A percentile compares a stretch with the other conserved stretches of the same genome.
These are phyloP conservation scores for Ampelocalamus luodianensis DNA, from an alignment of 176 grass and related monocot species.

Conservation along the genomic window DNA sequence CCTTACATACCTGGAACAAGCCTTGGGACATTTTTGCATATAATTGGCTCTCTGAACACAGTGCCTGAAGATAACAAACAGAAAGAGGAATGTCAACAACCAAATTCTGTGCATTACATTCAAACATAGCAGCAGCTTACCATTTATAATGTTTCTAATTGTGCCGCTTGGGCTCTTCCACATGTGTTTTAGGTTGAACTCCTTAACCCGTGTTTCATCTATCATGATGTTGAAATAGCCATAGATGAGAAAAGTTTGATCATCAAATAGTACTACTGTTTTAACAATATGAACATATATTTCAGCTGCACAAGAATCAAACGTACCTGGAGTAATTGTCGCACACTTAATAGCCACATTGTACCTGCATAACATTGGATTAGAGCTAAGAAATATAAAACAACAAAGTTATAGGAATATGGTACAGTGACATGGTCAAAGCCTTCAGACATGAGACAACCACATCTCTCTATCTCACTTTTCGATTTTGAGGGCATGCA, in stretches of 20 bases:
- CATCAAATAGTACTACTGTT: background rate
- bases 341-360: slow-evolving; percentile 99
- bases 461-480: background rate
- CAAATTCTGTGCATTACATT: slow-evolving; percentile 23
- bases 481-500: background rate
- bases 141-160: slow-evolving; percentile 96
- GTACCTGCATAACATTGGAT: slow-evolving; percentile 61
- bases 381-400: slow-evolving; percentile 26
- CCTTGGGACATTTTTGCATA: slow-evolving; percentile 92
- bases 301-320: slow-evolving; percentile 43
- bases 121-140: slow-evolving; percentile 46
- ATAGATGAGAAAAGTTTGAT: slow-evolving; percentile 23
- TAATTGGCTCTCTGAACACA: slow-evolving; percentile 96
- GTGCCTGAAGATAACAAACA: slow-evolving; percentile 62
- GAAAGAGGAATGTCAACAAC: slow-evolving; percentile 35
- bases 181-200: slow-evolving; percentile 91
- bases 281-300: slow-evolving; percentile 27
- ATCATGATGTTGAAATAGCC: slow-evolving; percentile 36
- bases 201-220: slow-evolving; percentile 86
- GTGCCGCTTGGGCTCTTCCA: slow-evolving; percentile 97
- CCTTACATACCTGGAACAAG: slow-evolving; percentile 83
- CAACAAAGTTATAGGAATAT: background rate
- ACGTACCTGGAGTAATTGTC: slow-evolving; percentile 92
- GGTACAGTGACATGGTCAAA: background rate
- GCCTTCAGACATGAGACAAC: background rate